These are phyloP conservation scores for Staphylotrichum tortipilum DNA, from an alignment of 495 filamentous ascomycete genomes.

Conservation along the genomic window DNA sequence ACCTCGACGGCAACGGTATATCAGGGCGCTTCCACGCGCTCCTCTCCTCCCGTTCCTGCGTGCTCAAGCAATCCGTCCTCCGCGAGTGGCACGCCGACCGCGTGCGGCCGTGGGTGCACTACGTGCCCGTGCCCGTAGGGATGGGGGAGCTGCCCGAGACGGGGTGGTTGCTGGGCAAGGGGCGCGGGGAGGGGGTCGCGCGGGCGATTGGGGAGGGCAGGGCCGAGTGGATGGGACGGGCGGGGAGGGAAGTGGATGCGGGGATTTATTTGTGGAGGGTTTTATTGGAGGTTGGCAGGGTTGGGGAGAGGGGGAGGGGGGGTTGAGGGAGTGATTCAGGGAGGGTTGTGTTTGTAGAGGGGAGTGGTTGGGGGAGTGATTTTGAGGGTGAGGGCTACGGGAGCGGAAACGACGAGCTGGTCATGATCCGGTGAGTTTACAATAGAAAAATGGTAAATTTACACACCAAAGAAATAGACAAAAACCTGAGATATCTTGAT, in stretches of 20 bases:
- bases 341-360: too few species aligned
- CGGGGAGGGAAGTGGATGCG: slow-evolving; percentile 3
- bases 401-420: too few species aligned
- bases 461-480: too few species aligned
- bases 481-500: too few species aligned
- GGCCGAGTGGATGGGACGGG: background rate
- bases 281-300: slow-evolving; percentile 10
- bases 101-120: slow-evolving; percentile 42
- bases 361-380: too few species aligned
- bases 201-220: background rate
- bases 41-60: slow-evolving; percentile 31
- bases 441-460: too few species aligned
- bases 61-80: slow-evolving; percentile 42
- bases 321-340: too few species aligned
- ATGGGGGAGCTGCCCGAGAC: slow-evolving; percentile 15
- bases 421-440: too few species aligned
- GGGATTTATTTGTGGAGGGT: slow-evolving; percentile 5
- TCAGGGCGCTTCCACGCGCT: slow-evolving; percentile 44
- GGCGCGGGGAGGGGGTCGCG: background rate
- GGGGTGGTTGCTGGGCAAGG: slow-evolving; percentile 28
- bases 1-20: slow-evolving; percentile 50
- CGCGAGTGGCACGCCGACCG: slow-evolving; percentile 53
- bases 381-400: too few species aligned
- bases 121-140: slow-evolving; percentile 14
- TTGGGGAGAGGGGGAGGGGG: slow-evolving; percentile 1